Evolutionary conservation across 768 basidiomycete species (phyloP).

Genomic region (Termitomyces sp.): DNA sequence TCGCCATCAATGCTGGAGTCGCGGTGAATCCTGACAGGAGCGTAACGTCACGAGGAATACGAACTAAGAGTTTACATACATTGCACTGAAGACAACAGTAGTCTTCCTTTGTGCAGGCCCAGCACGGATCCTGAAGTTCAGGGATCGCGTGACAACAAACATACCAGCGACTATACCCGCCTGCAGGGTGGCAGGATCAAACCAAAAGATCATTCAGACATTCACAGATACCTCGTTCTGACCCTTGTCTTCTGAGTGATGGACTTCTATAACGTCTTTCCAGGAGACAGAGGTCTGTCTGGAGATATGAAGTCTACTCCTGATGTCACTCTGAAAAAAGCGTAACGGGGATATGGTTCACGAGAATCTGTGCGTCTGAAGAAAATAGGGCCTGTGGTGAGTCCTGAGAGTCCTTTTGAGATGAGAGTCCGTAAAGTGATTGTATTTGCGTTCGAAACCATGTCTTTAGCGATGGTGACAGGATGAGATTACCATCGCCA

Average conservation of each 20-base stretch:
- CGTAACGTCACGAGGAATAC: not conserved
- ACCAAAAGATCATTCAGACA: not conserved
- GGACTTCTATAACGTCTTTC: conserved; percentile 27
- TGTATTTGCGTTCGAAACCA: conserved; percentile 26
- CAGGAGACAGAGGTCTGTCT: conserved; percentile 24
- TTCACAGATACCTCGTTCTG: conserved; percentile 3
- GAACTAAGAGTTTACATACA: not conserved
- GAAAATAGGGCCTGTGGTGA: conserved; percentile 20
- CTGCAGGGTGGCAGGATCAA: conserved; percentile 12
- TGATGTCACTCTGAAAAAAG: conserved; percentile 23
- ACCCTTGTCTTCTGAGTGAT: conserved; percentile 8
- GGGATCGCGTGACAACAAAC: conserved; percentile 30
- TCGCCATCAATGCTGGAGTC: not conserved
- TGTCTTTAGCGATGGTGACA: not conserved
- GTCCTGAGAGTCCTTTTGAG: not conserved
- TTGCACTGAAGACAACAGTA: not conserved
- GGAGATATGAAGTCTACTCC: conserved; percentile 13
- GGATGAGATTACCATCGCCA: not conserved
- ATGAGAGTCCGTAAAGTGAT: conserved; percentile 17
- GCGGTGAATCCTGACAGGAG: not conserved
- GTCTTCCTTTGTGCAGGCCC: not conserved
- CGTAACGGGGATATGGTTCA: conserved; percentile 22
- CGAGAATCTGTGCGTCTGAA: conserved; percentile 23
- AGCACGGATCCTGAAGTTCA: conserved; percentile 35
- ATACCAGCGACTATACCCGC: conserved; percentile 31